Conservation (phyloP, 1,139 yeast species). For the Spathaspora sp. region DNA sequence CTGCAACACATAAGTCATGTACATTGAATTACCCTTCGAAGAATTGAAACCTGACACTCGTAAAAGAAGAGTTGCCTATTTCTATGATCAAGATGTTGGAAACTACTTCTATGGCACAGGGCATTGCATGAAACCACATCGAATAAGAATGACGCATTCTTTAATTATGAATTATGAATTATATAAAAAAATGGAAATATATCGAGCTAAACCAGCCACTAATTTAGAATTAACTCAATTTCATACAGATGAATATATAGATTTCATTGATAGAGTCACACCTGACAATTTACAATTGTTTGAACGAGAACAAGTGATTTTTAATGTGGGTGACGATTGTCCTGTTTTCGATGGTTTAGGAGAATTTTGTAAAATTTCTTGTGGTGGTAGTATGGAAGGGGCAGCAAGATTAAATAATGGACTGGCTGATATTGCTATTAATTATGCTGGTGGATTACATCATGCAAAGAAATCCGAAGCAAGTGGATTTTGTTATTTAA, state of each 20-base stretch:
- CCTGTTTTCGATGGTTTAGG: slow-evolving; percentile 95
- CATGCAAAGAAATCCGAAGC: slow-evolving; percentile 96
- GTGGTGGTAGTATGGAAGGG: slow-evolving; percentile 95
- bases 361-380: slow-evolving; percentile 84
- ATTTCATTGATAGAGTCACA: slow-evolving; percentile 86
- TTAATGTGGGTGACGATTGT: slow-evolving; percentile 97
- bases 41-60: slow-evolving; percentile 42
- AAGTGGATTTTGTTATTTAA: slow-evolving; percentile 91
- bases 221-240: slow-evolving; percentile 98
- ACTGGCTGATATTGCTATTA: slow-evolving; percentile 91
- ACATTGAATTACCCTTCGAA: slow-evolving; percentile 47
- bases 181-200: slow-evolving; percentile 96
- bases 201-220: slow-evolving; percentile 96
- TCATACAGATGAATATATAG: slow-evolving; percentile 96
- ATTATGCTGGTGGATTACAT: slow-evolving; percentile 97
- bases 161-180: slow-evolving; percentile 96
- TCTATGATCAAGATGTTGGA: slow-evolving; percentile 80
- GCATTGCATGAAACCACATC: slow-evolving; percentile 98
- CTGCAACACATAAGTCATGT: slow-evolving; percentile 22
- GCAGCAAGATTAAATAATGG: slow-evolving; percentile 81
- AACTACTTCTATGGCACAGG: slow-evolving; percentile 98
- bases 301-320: slow-evolving; percentile 88
- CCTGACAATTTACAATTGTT: slow-evolving; percentile 93
- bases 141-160: slow-evolving; percentile 98
- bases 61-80: slow-evolving; percentile 47